phyloP scores from a whole-genome alignment of 2,329 filamentous ascomycete species.

The Chalaropsis ovoidea region DNA sequence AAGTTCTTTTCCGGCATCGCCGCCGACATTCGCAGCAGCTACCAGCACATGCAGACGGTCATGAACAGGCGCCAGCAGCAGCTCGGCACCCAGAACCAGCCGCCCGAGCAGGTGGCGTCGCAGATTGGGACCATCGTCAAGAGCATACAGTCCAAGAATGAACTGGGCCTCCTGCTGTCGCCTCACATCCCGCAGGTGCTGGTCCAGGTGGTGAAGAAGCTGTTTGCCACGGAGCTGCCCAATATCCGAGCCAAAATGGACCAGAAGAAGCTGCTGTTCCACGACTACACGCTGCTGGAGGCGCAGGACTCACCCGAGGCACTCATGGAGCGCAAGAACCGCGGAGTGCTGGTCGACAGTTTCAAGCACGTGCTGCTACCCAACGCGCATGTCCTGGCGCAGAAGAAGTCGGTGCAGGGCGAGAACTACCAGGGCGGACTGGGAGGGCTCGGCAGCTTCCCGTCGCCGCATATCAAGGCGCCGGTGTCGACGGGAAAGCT shows the following conservation, averaged over 20 bases:
- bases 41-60: slow-evolving; percentile 27
- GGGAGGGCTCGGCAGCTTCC: slow-evolving; percentile 5
- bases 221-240: slow-evolving; percentile 51
- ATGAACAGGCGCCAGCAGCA: slow-evolving; percentile 18
- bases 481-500: slow-evolving; percentile 39
- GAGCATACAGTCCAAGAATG: slow-evolving; percentile 40
- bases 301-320: slow-evolving; percentile 47
- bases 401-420: slow-evolving; percentile 27
- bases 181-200: slow-evolving; percentile 40
- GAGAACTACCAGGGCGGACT: slow-evolving; percentile 23
- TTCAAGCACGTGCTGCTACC: slow-evolving; percentile 51
- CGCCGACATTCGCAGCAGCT: slow-evolving; percentile 40
- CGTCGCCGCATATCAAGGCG: slow-evolving; percentile 18
- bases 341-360: slow-evolving; percentile 40
- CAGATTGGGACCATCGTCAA: slow-evolving; percentile 39
- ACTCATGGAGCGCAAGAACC: slow-evolving; percentile 34
- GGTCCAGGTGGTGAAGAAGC: slow-evolving; percentile 50
- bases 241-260: slow-evolving; percentile 52
- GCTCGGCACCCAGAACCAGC: slow-evolving; percentile 23
- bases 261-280: slow-evolving; percentile 59
- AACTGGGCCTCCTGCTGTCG: slow-evolving; percentile 45
- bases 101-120: slow-evolving; percentile 31
- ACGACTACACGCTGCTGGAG: slow-evolving; percentile 59
- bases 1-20: slow-evolving; percentile 45
- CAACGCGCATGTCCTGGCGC: slow-evolving; percentile 25